A percentile compares a stretch with the other conserved stretches of the same genome.
Evolutionary conservation across 805 yeast genomes (phyloP).

Genomic region (Kodamaea kakaduensis): DNA sequence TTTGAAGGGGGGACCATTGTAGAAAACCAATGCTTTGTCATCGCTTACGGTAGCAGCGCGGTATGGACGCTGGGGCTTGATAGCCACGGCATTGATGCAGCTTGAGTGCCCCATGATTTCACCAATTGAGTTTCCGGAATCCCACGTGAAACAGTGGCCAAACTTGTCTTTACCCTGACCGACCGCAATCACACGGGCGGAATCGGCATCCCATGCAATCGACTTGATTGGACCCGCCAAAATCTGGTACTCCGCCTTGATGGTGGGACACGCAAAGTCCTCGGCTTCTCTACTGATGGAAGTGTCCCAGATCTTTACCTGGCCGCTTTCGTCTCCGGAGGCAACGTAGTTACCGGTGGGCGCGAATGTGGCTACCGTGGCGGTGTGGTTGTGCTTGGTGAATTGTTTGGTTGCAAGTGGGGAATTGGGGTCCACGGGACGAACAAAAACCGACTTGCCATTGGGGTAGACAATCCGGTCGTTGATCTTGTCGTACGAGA

Average conservation of each 20-base stretch:
- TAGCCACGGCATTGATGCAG: slow-evolving; percentile 75
- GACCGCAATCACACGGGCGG: slow-evolving; percentile 81
- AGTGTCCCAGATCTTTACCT: slow-evolving; percentile 82
- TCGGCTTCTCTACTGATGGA: slow-evolving; percentile 35
- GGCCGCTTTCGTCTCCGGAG: slow-evolving; percentile 89
- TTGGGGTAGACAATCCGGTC: slow-evolving; percentile 75
- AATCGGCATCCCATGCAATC: slow-evolving; percentile 90
- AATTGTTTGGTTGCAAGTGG: slow-evolving; percentile 54
- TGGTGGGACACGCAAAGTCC: slow-evolving; percentile 40
- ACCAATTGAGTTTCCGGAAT: slow-evolving; percentile 95
- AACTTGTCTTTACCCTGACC: slow-evolving; percentile 90
- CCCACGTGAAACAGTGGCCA: slow-evolving; percentile 92
- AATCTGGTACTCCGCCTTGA: slow-evolving; percentile 79
- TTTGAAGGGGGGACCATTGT: slow-evolving; percentile 91
- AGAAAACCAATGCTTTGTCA: slow-evolving; percentile 79
- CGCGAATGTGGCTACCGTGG: slow-evolving; percentile 82
- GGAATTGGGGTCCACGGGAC: slow-evolving; percentile 57
- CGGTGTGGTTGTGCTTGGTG: slow-evolving; percentile 62
- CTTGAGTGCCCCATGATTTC: slow-evolving; percentile 92
- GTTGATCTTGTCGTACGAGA: slow-evolving; percentile 68
- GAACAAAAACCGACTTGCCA: slow-evolving; percentile 74
- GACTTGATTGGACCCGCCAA: slow-evolving; percentile 79
- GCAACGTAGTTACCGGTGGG: slow-evolving; percentile 90
- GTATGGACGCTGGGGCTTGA: slow-evolving; percentile 84
- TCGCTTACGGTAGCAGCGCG: slow-evolving; percentile 91